Base-by-base conservation (phyloP, 2,329 filamentous ascomycete genomes). In the Fusarium pseudonygamai region DNA sequence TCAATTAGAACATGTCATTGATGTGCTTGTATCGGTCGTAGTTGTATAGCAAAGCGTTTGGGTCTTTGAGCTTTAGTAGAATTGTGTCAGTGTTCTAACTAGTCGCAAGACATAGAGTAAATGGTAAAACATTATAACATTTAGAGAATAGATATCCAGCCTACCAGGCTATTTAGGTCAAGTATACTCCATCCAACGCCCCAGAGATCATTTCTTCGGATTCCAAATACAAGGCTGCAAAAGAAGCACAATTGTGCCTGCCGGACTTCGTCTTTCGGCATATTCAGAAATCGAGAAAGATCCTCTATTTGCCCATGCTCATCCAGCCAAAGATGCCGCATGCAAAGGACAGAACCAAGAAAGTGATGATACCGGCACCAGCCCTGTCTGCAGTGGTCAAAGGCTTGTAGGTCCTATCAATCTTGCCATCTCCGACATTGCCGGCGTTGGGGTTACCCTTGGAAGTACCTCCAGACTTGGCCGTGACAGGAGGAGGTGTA, bases 401-500 rank as follows among this genome's bases (percentile, higher is more conserved):
- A 16, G 83, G 81, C 59, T 76, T 75, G 22, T 77, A 72, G 26
- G 78, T 62, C 59, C 78, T 77, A 40, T 78, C 75, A 39, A 83
- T 82, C 24, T 79, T 78, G 67, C 82, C 77, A 42, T 83, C 80
- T 63, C 81, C 80, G 36, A 81, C 79, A 30, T 79, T 80, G 26
- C 83, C 84, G 8, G 85, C 85, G 64, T 85, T 82, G 9, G 81
- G 80, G 62, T 87, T 80, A 37, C 85, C 85, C 71, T 79, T 77
- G 49, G 85, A 86, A 3, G 84, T 90, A 60, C 89, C 90, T 57
- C 89, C 89, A 4, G 83, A 84, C 15, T 79, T 72, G 5, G 83
- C 84, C 0, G 87, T 87, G 22, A 85, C 80, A 1, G 87, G 86
- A 5, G 79, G 71, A 28, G 83, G 79, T 5, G 82, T 81, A 9